A percentile compares a stretch with the other conserved stretches of the same genome.
phyloP scores from a whole-genome alignment of 2,329 filamentous ascomycete species.

The Fusarium anguioides region DNA sequence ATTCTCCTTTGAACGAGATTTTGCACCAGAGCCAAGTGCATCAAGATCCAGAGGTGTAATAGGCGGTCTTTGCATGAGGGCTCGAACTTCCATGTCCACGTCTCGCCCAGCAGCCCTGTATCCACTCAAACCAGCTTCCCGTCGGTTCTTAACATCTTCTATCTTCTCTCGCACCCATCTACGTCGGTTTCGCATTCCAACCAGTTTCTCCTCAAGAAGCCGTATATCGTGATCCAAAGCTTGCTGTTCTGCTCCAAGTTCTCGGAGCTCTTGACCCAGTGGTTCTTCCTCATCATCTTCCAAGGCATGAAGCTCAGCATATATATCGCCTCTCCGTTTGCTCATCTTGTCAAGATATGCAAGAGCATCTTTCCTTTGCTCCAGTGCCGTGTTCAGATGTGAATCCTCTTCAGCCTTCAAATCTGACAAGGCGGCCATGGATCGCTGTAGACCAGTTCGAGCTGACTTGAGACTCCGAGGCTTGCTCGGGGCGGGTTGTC shows the following conservation, averaged over 20 bases:
- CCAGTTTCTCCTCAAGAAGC: slow-evolving; percentile 72
- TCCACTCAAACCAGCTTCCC: slow-evolving; percentile 77
- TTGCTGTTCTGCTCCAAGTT: slow-evolving; percentile 66
- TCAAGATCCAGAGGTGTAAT: slow-evolving; percentile 64
- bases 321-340: slow-evolving; percentile 61
- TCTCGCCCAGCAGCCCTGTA: slow-evolving; percentile 75
- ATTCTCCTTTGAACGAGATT: slow-evolving; percentile 26
- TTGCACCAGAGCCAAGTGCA: slow-evolving; percentile 47
- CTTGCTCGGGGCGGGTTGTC: slow-evolving; percentile 62
- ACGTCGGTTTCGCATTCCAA: slow-evolving; percentile 69
- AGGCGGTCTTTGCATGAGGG: slow-evolving; percentile 69
- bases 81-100: slow-evolving; percentile 70
- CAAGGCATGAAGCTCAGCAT: slow-evolving; percentile 63
- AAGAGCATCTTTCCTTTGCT: slow-evolving; percentile 67
- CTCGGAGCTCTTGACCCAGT: slow-evolving; percentile 69
- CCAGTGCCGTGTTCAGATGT: slow-evolving; percentile 67
- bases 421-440: slow-evolving; percentile 71
- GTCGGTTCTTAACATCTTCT: slow-evolving; percentile 70
- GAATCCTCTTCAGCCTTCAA: slow-evolving; percentile 77
- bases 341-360: slow-evolving; percentile 65
- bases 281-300: slow-evolving; percentile 67
- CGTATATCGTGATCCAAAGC: slow-evolving; percentile 71
- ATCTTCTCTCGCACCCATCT: slow-evolving; percentile 70
- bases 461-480: slow-evolving; percentile 70
- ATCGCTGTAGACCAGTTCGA: slow-evolving; percentile 71